Percentiles rank a stretch among this genome's conserved stretches.
These are phyloP conservation scores for Eimeria acervulina DNA, from an alignment of 169 alveolate genomes.

Conservation along the genomic window DNA sequence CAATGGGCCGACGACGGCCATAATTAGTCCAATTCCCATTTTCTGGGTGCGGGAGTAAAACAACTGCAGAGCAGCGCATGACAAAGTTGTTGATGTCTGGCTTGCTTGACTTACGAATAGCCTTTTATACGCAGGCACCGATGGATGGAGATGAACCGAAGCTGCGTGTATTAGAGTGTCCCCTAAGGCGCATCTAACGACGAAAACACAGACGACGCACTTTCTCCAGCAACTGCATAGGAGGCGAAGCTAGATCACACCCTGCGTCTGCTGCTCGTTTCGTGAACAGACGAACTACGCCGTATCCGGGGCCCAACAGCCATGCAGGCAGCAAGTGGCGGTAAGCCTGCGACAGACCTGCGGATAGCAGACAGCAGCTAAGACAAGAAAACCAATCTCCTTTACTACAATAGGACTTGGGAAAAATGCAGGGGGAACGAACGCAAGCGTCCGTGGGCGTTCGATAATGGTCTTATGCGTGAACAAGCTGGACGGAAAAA, in stretches of 20 bases:
- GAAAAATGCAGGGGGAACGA: neutral
- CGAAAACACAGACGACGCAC: neutral
- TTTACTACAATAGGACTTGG: no score
- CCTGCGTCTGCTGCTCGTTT: conserved; percentile 7
- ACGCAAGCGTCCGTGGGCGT: neutral
- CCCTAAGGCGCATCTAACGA: neutral
- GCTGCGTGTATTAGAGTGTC: neutral
- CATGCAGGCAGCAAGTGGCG: conserved; percentile 50
- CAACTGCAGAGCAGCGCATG: neutral
- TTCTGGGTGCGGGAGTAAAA: conserved; percentile 67
- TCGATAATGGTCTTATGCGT: neutral
- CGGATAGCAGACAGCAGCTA: neutral
- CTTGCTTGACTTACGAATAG: neutral
- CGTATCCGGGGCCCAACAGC: conserved; percentile 39
- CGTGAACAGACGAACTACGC: conserved; percentile 43
- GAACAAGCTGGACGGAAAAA: neutral
- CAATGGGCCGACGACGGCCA: conserved; percentile 39
- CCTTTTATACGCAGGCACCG: neutral
- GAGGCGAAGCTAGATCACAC: neutral
- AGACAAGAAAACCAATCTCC: neutral
- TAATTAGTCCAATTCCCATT: conserved; percentile 24
- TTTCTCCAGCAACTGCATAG: conserved; percentile 34
- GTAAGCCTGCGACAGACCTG: neutral
- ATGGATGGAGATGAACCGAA: neutral
- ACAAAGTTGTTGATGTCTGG: neutral